Conservation (phyloP, 1,284 basidiomycete species). For the Cutaneotrichosporon sp. region DNA sequence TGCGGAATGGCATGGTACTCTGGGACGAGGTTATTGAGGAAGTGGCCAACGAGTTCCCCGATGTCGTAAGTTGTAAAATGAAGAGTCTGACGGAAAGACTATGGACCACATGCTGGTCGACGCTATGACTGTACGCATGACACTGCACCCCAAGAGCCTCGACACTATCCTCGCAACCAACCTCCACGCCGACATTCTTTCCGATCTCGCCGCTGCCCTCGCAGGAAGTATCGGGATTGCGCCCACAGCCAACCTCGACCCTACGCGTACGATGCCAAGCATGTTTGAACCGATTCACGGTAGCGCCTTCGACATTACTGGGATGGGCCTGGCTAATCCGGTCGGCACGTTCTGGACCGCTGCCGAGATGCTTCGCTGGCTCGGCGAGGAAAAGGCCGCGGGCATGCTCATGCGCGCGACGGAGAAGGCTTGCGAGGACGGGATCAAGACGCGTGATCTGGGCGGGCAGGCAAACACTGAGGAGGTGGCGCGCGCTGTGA, state of each 20-base stretch:
- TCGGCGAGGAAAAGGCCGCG: conserved; percentile 58
- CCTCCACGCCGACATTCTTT: conserved; percentile 96
- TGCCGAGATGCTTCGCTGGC: conserved; percentile 58
- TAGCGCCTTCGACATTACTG: conserved; percentile 82
- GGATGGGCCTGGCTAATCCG: conserved; percentile 66
- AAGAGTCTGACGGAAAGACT: conserved; percentile 17
- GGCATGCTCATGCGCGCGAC: conserved; percentile 63
- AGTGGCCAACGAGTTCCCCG: conserved; percentile 58
- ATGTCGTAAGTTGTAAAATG: conserved; percentile 42
- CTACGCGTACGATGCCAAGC: conserved; percentile 56
- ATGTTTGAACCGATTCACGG: conserved; percentile 71
- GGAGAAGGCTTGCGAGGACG: conserved; percentile 64
- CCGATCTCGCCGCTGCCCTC: conserved; percentile 66
- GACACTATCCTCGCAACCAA: conserved; percentile 95
- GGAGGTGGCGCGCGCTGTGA: conserved; percentile 70
- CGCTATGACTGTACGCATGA: conserved; percentile 57
- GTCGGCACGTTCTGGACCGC: conserved; percentile 61
- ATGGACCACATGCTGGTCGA: conserved; percentile 61
- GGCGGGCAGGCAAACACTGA: conserved; percentile 73
- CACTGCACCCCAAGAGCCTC: conserved; percentile 61
- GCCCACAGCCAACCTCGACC: conserved; percentile 61
- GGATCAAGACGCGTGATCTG: conserved; percentile 81
- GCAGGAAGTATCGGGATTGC: conserved; percentile 63
- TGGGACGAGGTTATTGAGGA: conserved; percentile 53
- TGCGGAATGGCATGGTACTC: conserved; percentile 42